Base-by-base conservation (phyloP, 306 rosid species). In the Citrullus mucosospermus region DNA sequence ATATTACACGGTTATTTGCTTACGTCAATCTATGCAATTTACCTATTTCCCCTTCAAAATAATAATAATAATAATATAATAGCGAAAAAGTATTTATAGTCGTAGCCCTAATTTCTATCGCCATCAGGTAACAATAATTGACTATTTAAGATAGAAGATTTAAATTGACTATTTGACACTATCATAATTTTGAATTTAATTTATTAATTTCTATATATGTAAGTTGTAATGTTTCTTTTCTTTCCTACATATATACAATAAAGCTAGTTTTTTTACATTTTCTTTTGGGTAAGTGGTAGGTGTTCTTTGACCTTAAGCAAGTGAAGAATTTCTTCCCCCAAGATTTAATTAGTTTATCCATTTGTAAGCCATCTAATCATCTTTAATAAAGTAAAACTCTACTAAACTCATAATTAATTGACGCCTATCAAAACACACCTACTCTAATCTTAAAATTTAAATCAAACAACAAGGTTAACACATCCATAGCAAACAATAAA, bases 251-350 rank as follows among this genome's bases (percentile, higher is more conserved):
- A 55, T 51, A 48, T 48, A 66, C 72, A 66, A 34, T 68, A 18
- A 0, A 30, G 36, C 75, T 68, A 68, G 3, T 69, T n/a, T 16
- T 69, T 44, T 22, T 22, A 4, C 7, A 51, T 13, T 57, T 57
- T 22, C 0, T 3, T 63, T 22, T 43, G 41, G 3, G 60, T 17
- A 15, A 72, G 44, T 72, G 77, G 77, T 72, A 72, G 77, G 60
- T 72, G 60, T 72, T 72, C 60, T 72, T 73, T 73, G 60, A 48
- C 77, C 77, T 72, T 28, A 72, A 48, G 25, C 44, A 6, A 48
- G 77, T 50, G 28, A 25, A 48, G 25, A 72, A 39, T 67, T 72
- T 72, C 38, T 8, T 25, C 20, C 43, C 50, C 57, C 38, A 22
- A 20, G n/a, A 69, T 72, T 48, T 25, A 50, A 48, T 72, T 72